Conservation (phyloP, 371 early-diverging fungal genomes). For the Actinomortierella ambigua region DNA sequence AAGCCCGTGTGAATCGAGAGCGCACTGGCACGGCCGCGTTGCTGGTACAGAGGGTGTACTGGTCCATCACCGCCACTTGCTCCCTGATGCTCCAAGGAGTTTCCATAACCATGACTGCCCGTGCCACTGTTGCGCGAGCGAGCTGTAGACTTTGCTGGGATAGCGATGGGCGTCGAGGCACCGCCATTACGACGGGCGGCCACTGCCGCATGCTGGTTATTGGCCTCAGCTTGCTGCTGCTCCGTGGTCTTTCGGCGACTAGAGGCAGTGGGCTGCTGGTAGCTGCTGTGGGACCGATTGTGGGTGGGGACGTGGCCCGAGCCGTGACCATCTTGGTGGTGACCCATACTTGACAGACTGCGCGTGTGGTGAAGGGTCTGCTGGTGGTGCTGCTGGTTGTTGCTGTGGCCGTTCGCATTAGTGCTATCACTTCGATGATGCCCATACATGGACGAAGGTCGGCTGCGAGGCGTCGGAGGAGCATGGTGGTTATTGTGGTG, state of each 20-base stretch:
- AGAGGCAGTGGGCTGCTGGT: conserved; percentile 26
- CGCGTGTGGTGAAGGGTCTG: conserved; percentile 9
- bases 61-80: conserved; percentile 1
- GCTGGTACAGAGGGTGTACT: conserved; percentile 11
- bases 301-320: neutral
- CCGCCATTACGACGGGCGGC: conserved; percentile 19
- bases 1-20: conserved; percentile 42
- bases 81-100: conserved; percentile 11
- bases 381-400: conserved; percentile 10
- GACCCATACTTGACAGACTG: conserved; percentile 8
- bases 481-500: too few relatives aligned
- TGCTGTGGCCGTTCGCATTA: conserved; percentile 7
- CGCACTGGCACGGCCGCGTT: too few relatives aligned
- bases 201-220: too few relatives aligned
- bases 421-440: conserved; percentile 36
- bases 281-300: conserved; percentile 9
- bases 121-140: conserved; percentile 17
- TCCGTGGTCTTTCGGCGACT: conserved; percentile 14
- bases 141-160: conserved; percentile 27
- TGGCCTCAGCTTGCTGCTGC: conserved; percentile 29
- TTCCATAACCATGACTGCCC: neutral
- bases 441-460: conserved; percentile 27
- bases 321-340: conserved; percentile 9
- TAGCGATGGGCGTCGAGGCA: conserved; percentile 21
- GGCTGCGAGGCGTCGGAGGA: too few relatives aligned